Conservation (phyloP, 495 filamentous ascomycete genomes). For the Niebla homalea region DNA sequence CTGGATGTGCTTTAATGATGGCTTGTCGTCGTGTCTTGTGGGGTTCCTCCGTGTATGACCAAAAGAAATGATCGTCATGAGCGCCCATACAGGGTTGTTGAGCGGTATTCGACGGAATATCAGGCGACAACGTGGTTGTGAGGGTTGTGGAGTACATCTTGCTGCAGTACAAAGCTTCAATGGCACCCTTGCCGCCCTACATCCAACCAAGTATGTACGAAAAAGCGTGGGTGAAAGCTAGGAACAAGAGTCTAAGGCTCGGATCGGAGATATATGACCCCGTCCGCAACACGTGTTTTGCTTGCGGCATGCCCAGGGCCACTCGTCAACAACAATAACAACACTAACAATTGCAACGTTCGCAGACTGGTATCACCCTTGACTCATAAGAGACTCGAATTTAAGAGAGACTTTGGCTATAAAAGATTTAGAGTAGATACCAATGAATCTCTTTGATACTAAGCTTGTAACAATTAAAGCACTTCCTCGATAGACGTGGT, state of each 20-base stretch:
- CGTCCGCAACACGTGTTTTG: conserved; percentile 6
- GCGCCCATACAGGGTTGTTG: not conserved
- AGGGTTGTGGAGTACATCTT: conserved; percentile 2
- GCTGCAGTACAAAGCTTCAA: not conserved
- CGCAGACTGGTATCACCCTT: too few species aligned
- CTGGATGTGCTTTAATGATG: conserved; percentile 97
- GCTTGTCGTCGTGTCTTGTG: conserved; percentile 79
- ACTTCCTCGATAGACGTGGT: too few species aligned
- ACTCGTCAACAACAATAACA: too few species aligned
- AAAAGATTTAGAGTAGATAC: too few species aligned
- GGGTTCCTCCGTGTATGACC: conserved; percentile 98
- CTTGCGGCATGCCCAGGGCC: too few species aligned
- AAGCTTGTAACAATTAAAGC: too few species aligned
- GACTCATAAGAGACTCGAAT: too few species aligned
- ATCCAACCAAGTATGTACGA: too few species aligned
- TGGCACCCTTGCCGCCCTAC: not conserved
- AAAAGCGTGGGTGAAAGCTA: not conserved
- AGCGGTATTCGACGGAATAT: not conserved
- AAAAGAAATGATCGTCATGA: conserved; percentile 51
- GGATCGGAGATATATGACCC: not conserved
- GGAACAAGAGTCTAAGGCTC: not conserved
- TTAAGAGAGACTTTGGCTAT: too few species aligned
- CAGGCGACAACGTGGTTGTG: conserved; percentile 1
- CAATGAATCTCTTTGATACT: too few species aligned
- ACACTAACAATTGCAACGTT: too few species aligned